These are phyloP conservation scores for Solanum pimpinellifolium DNA, from an alignment of 257 asterid species.

Conservation along the genomic window DNA sequence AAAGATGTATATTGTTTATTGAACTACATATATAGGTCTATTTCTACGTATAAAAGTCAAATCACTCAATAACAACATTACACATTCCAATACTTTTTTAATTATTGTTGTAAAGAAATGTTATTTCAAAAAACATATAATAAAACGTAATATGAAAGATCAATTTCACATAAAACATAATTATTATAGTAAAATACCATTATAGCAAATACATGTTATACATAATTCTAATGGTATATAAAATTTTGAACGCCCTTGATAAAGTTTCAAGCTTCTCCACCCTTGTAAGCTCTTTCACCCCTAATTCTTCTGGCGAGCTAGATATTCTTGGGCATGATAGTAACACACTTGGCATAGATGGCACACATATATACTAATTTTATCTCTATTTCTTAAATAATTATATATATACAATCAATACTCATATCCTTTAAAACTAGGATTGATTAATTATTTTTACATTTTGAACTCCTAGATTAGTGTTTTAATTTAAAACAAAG, in stretches of 20 bases:
- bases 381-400: no score
- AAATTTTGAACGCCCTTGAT: background rate
- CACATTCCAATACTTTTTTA: fast-evolving
- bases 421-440: background rate
- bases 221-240: background rate
- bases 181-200: no score
- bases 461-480: background rate
- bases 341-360: background rate
- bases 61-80: background rate
- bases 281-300: background rate
- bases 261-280: background rate
- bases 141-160: no score
- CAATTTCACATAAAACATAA: background rate
- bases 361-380: no score
- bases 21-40: background rate
- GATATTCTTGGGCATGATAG: background rate
- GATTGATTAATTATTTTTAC: background rate
- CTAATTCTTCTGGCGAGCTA: background rate
- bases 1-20: background rate
- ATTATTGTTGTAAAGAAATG: background rate
- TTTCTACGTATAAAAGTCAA: background rate
- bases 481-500: background rate
- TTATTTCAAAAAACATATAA: background rate
- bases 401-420: background rate
- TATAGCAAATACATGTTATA: no score